Evolutionary conservation across 306 rosid species (phyloP).

Genomic region (Comarum palustre): DNA sequence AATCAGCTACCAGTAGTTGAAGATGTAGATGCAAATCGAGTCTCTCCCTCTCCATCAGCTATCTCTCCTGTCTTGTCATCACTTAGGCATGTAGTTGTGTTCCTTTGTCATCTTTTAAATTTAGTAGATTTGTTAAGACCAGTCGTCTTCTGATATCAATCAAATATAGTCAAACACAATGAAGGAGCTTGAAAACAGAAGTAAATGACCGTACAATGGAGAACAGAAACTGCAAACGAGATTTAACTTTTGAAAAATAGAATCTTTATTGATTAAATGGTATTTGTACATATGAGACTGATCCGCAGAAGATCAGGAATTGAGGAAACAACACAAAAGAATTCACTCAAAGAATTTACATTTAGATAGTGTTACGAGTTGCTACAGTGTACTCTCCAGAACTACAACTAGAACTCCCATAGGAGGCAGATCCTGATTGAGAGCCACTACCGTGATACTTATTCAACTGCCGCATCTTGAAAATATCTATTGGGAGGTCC

Average conservation of each 20-base stretch:
- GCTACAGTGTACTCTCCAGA: neutral
- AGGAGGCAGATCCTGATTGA: conserved; percentile 1
- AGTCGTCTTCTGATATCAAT: neutral
- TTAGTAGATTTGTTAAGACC: too few relatives aligned
- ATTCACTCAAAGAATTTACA: neutral
- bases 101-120: too few relatives aligned
- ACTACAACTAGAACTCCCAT: conserved; percentile 1
- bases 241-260: neutral
- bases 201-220: neutral
- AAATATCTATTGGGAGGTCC: neutral
- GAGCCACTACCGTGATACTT: neutral
- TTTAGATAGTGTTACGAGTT: neutral
- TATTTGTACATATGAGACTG: neutral
- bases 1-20: too few relatives aligned
- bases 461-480: neutral
- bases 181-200: neutral
- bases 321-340: neutral
- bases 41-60: too few relatives aligned
- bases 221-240: neutral
- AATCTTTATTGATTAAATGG: neutral
- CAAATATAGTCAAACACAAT: neutral
- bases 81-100: too few relatives aligned
- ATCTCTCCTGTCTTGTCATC: too few relatives aligned
- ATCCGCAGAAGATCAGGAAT: neutral
- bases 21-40: too few relatives aligned